Base-by-base conservation (phyloP, 1,139 yeast species). In the Saccharomyces hybrid region DNA sequence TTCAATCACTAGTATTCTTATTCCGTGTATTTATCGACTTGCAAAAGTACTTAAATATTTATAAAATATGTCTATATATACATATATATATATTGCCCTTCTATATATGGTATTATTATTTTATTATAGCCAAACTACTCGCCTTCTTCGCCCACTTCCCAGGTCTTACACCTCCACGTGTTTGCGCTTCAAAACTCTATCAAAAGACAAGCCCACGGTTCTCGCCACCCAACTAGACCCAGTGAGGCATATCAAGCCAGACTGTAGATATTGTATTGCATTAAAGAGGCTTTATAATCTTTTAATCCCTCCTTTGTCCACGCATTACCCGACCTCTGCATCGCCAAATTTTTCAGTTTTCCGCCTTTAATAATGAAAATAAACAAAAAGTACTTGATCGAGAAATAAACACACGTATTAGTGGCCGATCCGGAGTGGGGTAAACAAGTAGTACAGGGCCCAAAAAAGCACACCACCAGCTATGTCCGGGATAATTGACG, bases 401-500 rank as follows among this genome's bases (percentile, higher is more conserved):
- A 38, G 25, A 16, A 16, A 16, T 38, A 38, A 38, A 38, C 14
- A 31, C 14, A 16, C 25, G 25, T 38, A 38, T 20, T 38, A 8
- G 8, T 2, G 14, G 11, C 44, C 7, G 26, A 38, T 38, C 25
- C n/a, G 26, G 26, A 11, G 44, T 3, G 7, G 25, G 6, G 11
- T 20, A 20, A 3, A 38, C 16, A 38, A 20, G 11, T n/a, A 11
- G 1, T 13, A 38, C n/a, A 20, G 11, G 26, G 2, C 23, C 6
- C n/a, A 9, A 38, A 38, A 7, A 11, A 0, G 44, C 25, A 8
- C 5, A 38, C 13, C 14, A 4, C 25, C 25, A 38, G 44, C 28
- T 32, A 70, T 73, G 77, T 69, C 73, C 34, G 67, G 76, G 34
- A 71, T 74, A 52, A 68, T 71, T 52, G 73, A 70, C 54, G 73